Evolutionary conservation across 345 rosid genomes (phyloP).

Genomic region (Pistacia integerrima): DNA sequence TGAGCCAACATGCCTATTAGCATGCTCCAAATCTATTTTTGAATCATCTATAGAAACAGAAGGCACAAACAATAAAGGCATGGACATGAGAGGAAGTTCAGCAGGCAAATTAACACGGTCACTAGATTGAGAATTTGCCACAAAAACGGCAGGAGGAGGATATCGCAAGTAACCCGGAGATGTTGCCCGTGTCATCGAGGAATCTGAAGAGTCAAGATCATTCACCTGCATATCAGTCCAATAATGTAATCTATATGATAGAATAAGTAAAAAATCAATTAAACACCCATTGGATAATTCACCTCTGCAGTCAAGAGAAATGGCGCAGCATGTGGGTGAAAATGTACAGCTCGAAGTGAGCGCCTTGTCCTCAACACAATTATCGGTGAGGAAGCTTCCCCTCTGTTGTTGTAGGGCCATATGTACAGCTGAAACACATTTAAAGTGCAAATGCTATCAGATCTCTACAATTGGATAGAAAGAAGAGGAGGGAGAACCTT

Average conservation of each 20-base stretch:
- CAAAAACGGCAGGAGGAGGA: slow-evolving; percentile 73
- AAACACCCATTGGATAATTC: slow-evolving; percentile 32
- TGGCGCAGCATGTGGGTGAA: slow-evolving; percentile 78
- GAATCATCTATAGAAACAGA: slow-evolving; percentile 48
- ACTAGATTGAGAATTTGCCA: slow-evolving; percentile 55
- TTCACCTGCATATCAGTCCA: slow-evolving; percentile 78
- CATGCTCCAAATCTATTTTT: slow-evolving; percentile 40
- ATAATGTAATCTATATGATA: slow-evolving; percentile 42
- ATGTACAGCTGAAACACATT: slow-evolving; percentile 53
- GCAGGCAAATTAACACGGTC: slow-evolving; percentile 46
- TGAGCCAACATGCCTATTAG: slow-evolving; percentile 39
- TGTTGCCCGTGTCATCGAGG: slow-evolving; percentile 69
- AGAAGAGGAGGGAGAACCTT: slow-evolving; percentile 1
- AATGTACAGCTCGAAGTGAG: slow-evolving; percentile 84
- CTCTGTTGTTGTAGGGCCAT: slow-evolving; percentile 70
- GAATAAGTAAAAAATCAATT: slow-evolving; percentile 22
- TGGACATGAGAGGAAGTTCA: slow-evolving; percentile 58
- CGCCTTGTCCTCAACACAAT: slow-evolving; percentile 75
- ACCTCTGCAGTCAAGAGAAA: slow-evolving; percentile 92
- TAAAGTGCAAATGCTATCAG: slow-evolving; percentile 18
- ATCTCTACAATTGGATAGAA: not conserved
- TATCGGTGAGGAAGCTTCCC: slow-evolving; percentile 61
- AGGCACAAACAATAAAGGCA: slow-evolving; percentile 57
- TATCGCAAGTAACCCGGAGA: slow-evolving; percentile 70
- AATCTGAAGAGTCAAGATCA: slow-evolving; percentile 85